Conservation (phyloP, 345 rosid genomes). For the Punica granatum region DNA sequence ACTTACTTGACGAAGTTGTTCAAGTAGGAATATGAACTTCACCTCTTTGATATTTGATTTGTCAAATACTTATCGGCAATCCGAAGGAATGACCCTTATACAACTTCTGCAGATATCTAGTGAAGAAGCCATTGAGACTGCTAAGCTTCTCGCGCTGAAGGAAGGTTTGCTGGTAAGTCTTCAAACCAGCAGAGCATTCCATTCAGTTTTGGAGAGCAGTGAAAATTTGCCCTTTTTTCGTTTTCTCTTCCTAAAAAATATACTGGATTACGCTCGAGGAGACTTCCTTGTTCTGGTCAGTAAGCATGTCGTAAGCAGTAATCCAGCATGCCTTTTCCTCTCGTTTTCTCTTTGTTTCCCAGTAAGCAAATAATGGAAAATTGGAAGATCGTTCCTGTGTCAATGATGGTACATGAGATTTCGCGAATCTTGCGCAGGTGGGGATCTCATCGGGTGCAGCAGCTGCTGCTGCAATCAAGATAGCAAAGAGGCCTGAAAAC, state of each 20-base stretch:
- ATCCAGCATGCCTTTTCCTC: too few species aligned
- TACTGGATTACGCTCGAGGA: too few species aligned
- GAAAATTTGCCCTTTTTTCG: too few species aligned
- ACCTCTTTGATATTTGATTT: neutral
- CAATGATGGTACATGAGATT: neutral
- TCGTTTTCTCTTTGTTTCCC: too few species aligned
- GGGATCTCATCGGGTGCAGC: conserved; percentile 79
- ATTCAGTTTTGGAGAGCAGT: neutral
- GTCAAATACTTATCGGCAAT: neutral
- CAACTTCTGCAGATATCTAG: conserved; percentile 32
- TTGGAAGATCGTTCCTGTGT: too few species aligned
- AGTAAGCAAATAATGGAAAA: too few species aligned
- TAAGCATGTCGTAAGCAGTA: too few species aligned
- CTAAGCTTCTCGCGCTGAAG: conserved; percentile 39
- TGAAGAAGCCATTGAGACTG: conserved; percentile 43
- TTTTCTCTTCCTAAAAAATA: too few species aligned
- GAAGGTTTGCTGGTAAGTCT: conserved; percentile 44
- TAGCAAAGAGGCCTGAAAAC: conserved; percentile 56
- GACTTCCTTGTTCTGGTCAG: too few species aligned
- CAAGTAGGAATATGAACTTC: conserved; percentile 19
- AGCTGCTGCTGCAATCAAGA: conserved; percentile 52
- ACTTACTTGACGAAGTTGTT: conserved; percentile 38
- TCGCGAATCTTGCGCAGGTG: conserved; percentile 20
- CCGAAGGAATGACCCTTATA: neutral
- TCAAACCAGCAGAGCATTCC: neutral